A percentile compares a stretch with the other conserved stretches of the same genome.
These are phyloP conservation scores for Streptanthus diversifolius DNA, from an alignment of 345 rosid species.

Conservation along the genomic window DNA sequence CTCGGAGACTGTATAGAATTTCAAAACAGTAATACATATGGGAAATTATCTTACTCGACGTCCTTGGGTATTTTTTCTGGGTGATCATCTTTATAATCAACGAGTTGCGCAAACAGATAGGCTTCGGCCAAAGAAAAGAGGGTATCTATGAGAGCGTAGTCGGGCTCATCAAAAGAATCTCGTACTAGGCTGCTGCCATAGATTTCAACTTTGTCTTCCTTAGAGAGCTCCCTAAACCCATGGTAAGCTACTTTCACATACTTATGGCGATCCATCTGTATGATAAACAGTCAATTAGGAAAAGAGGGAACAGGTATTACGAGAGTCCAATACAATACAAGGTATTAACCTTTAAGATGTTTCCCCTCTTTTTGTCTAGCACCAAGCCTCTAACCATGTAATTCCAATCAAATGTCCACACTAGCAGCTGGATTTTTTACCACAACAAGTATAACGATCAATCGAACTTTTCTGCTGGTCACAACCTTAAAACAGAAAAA, in stretches of 20 bases:
- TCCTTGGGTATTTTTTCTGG: conserved; percentile 61
- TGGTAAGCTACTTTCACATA: conserved; percentile 98
- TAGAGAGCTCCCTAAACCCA: conserved; percentile 86
- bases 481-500: neutral
- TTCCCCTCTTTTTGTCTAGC: conserved; percentile 94
- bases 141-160: conserved; percentile 94
- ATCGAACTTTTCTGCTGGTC: neutral
- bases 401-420: conserved; percentile 86
- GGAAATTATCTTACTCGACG: conserved; percentile 56
- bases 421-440: conserved; percentile 51
- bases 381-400: conserved; percentile 99
- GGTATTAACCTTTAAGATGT: conserved; percentile 73
- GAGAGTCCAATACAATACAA: neutral
- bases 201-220: conserved; percentile 83
- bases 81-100: conserved; percentile 76
- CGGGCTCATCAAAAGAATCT: conserved; percentile 93
- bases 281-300: conserved; percentile 11
- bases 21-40: neutral
- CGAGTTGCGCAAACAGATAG: conserved; percentile 94
- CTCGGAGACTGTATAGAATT: neutral
- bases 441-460: neutral
- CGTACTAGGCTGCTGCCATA: conserved; percentile 83
- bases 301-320: neutral
- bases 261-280: conserved; percentile 97
- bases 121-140: conserved; percentile 97